phyloP scores from a whole-genome alignment of 2,329 filamentous ascomycete species.

The Blastomyces gilchristii region DNA sequence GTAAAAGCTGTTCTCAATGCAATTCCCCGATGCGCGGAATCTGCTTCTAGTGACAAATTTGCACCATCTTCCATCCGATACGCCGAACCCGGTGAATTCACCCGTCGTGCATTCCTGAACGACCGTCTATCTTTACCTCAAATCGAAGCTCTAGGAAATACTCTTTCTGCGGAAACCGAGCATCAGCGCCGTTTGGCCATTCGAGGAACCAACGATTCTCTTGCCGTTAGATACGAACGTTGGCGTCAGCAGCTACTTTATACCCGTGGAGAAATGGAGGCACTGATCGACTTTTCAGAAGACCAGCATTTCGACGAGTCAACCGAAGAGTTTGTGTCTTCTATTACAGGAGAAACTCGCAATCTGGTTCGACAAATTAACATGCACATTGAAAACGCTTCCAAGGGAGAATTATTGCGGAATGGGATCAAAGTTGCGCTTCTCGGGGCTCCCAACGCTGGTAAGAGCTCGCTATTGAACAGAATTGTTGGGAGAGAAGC shows the following conservation, averaged over 20 bases:
- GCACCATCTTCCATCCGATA: constrained; percentile 52
- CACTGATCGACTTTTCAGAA: constrained; percentile 92
- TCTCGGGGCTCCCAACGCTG: constrained; percentile 83
- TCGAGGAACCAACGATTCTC: constrained; percentile 58
- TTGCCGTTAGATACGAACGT: constrained; percentile 66
- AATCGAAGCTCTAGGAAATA: constrained; percentile 55
- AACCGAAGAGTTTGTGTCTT: constrained; percentile 57
- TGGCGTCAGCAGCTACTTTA: constrained; percentile 71
- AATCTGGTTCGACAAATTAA: constrained; percentile 53
- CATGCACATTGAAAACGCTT: constrained; percentile 63
- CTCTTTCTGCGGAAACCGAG: constrained; percentile 63
- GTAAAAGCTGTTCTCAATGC: constrained; percentile 75
- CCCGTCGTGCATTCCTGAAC: constrained; percentile 81
- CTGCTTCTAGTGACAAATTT: constrained; percentile 8
- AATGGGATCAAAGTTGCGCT: constrained; percentile 79
- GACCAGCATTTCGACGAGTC: constrained; percentile 96
- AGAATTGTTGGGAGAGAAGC: constrained; percentile 81
- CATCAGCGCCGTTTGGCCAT: constrained; percentile 84
- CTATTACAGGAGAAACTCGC: constrained; percentile 56
- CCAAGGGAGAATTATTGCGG: constrained; percentile 71
- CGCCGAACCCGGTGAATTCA: constrained; percentile 93
- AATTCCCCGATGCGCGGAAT: constrained; percentile 44
- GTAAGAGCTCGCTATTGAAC: constrained; percentile 92
- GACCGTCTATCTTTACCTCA: constrained; percentile 77
- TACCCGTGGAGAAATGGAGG: constrained; percentile 84